Evolutionary conservation across 208 protist genomes (phyloP).

Genomic region (Trypanosoma grayi): DNA sequence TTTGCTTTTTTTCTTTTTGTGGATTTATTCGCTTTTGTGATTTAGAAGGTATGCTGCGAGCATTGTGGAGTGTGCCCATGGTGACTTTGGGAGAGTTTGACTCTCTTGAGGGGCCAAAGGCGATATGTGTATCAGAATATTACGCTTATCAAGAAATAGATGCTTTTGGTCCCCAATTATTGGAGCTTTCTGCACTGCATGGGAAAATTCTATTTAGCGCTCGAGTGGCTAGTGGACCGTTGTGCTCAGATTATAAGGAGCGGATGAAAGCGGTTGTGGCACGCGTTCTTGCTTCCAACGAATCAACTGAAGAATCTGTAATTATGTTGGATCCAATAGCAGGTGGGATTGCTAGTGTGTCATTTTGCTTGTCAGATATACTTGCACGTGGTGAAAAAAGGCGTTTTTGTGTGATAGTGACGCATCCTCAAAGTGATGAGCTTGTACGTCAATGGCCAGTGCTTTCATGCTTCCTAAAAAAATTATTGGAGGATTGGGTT

Average conservation of each 20-base stretch:
- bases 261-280: constrained; percentile 55
- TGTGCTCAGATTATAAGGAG: constrained; percentile 40
- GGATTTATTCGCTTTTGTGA: background rate
- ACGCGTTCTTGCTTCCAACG: constrained; percentile 63
- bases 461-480: constrained; percentile 33
- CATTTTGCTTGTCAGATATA: constrained; percentile 80
- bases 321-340: constrained; percentile 70
- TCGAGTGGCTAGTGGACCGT: constrained; percentile 39
- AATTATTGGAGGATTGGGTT: constrained; percentile 43
- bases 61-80: constrained; percentile 36
- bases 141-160: constrained; percentile 41
- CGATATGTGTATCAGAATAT: constrained; percentile 66
- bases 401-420: constrained; percentile 69
- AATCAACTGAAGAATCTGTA: constrained; percentile 53
- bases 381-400: constrained; percentile 75
- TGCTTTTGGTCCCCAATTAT: constrained; percentile 14
- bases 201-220: constrained; percentile 18
- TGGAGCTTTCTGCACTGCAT: constrained; percentile 9
- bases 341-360: constrained; percentile 43
- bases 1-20: background rate
- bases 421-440: constrained; percentile 52
- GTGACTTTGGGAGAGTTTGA: constrained; percentile 84
- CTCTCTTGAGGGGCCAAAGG: constrained; percentile 57
- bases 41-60: background rate
- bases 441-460: constrained; percentile 49